Evolutionary conservation across 371 early-diverging fungal species (phyloP), one percentile per base, ranked within the genome.

Genomic region (Dipsacomyces acuminosporus): DNA sequence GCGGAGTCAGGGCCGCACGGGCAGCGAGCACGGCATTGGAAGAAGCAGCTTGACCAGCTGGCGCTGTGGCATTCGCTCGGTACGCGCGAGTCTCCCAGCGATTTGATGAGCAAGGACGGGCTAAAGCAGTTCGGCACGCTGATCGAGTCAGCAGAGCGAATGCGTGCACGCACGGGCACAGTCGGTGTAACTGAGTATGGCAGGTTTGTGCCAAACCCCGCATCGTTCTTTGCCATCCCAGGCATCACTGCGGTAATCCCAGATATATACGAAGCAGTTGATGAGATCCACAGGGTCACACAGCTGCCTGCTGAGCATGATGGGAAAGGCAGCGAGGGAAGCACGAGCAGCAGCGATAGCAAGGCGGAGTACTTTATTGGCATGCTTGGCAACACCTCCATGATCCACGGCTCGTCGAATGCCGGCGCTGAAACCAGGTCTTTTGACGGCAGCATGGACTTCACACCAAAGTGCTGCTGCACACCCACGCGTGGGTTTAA

Each of bases 11-110:
- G 75, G 6, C 74, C 70, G 1, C 59, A 69, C 22, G 44, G 49
- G 1, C 17, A 22, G 49, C 52, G 48, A 8, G 51, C 75, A 17
- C 48, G 59, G 19, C 76, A 76, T 25, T 75, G 75, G 75, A 54
- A 64, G 48, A 21, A 33, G 19, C 75, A 75, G 59, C 59, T 74
- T 42, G 74, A 72, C 48, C 53, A 51, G 44, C 57, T 72, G 22
- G 58, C 54, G 40, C 45, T 66, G 52, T 61, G 57, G 57, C 61
- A 71, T n/a, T 64, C 61, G 50, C 42, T 65, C 38, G 71, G 61
- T 15, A 65, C 56, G 13, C 57, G 59, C n/a, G 61, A 59, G 61
- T 47, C 65, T 35, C 55, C 61, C 1, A 45, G 49, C 26, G 57
- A 53, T n/a, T 41, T 64, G 47, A 33, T 70, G 26, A 60, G 56